Evolutionary conservation across 2,329 filamentous ascomycete species (phyloP), one percentile per base, ranked within the genome.

Genomic region (Colletotrichum sojae): DNA sequence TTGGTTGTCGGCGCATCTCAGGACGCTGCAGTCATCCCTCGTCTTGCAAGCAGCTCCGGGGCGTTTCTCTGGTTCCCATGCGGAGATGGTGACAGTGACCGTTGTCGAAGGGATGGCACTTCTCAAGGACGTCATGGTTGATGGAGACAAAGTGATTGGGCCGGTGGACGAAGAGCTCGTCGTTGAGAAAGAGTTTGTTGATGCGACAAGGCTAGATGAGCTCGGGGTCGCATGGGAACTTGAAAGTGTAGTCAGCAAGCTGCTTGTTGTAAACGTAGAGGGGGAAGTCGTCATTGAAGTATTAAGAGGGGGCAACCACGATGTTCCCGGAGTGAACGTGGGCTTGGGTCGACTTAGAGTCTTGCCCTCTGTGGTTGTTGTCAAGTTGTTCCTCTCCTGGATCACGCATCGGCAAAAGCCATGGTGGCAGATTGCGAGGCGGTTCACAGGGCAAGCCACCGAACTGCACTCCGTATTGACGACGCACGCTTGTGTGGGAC

Each of bases 401-500:
- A 56, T 49, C 8, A 62, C 56, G 36, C 63, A 67, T 2, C 27
- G 56, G 13, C 63, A 70, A 2, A 51, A 36, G 8, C 25, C 52
- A 4, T 54, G 53, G n/a, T 57, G 36, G n/a, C 63, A 67, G 3
- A 20, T 43, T 4, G 65, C 31, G 8, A 25, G 53, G 10, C 53
- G 22, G 15, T 53, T 39, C 1, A 13, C 10, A 4, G 52, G 63
- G 12, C 57, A 69, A 2, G 36, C 18, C 8, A 70, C 45, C 1
- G 45, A 25, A 16, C 10, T 52, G n/a, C 67, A 70, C 53, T 57
- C 46, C 1, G 16, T 16, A 18, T 66, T 31, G 16, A 6, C 16
- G 18, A 31, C 10, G 22, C 66, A 69, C 5, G 55, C 4, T 6
- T 51, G 31, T 2, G 62, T 69, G 15, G 66, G 54, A 5, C 45